Conservation (phyloP, 495 filamentous ascomycete genomes). For the Schizothecium vesticola region DNA sequence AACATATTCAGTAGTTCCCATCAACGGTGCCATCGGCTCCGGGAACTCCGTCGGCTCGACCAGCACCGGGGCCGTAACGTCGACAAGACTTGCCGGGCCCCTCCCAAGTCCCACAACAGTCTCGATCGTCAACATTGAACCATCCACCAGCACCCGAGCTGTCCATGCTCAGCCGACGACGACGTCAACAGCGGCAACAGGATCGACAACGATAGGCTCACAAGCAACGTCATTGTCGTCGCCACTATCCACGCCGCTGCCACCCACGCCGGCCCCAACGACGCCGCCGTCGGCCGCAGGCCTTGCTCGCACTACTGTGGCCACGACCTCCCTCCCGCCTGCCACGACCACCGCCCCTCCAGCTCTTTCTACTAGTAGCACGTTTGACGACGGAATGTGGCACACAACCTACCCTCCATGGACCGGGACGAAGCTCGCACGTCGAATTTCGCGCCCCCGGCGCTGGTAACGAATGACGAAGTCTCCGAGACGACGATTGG, state of each 20-base stretch:
- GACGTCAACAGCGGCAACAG: background rate
- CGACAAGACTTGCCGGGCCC: background rate
- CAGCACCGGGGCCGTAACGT: constrained; percentile 15
- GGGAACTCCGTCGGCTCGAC: constrained; percentile 4
- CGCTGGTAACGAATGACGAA: background rate
- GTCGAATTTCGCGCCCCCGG: constrained; percentile 12
- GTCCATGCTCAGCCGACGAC: constrained; percentile 1
- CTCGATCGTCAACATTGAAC: constrained; percentile 14
- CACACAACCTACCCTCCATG: constrained; percentile 38
- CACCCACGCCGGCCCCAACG: background rate
- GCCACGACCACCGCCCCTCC: constrained; percentile 3
- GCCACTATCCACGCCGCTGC: background rate
- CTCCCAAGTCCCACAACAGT: constrained; percentile 2
- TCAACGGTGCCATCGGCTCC: constrained; percentile 21
- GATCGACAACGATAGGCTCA: constrained; percentile 1
- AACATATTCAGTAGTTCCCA: constrained; percentile 28
- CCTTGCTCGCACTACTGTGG: background rate
- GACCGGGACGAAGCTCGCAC: constrained; percentile 29
- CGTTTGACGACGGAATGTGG: constrained; percentile 33
- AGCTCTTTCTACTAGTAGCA: constrained; percentile 1
- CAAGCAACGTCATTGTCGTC: constrained; percentile 6
- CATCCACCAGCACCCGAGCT: constrained; percentile 11
- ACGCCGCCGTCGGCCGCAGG: background rate
- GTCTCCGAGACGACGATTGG: background rate
- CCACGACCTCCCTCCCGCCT: background rate